Evolutionary conservation across 169 alveolate species (phyloP), one percentile per base, ranked within the genome.

Genomic region (Theileria annulata): DNA sequence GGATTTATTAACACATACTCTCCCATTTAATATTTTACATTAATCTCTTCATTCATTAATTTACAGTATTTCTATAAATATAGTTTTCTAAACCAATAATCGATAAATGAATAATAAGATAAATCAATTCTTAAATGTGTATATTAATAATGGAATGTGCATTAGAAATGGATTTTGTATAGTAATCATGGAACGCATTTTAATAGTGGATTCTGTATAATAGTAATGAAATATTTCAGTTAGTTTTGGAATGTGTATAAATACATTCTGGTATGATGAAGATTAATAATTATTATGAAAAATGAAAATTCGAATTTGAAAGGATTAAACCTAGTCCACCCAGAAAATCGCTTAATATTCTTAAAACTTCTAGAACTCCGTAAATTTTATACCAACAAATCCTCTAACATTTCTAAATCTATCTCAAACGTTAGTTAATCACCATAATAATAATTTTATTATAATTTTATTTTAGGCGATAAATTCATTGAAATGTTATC

Each of bases 401-500:
- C 60, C 28, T 66, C 31, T 13, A 74, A 47, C 48, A 15, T 28
- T 17, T 56, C 69, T 3, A 19, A 49, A 25, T 56, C 67, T 6
- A 54, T 79, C 10, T 71, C 60, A 37, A 71, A 56, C 70, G 81
- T 79, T 2, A n/a, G 21, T 59, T 12, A 12, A 12, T 71, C 75
- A 25, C 28, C 10, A 21, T 10, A 68, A 25, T 21, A 68, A 48
- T 42, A 25, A 21, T 49, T 35, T 21, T 0, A 27, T 5, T 0
- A 17, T 13, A 31, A 35, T 75, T 19, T 63, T 66, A 68, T 73
- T 74, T 58, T 80, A 86, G 85, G 86, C 78, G 49, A 70, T 83
- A 47, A 19, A 54, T 10, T 81, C 94, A 25, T 84, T 90, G 60
- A 59, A 56, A 54, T 69, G 80, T 58, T 87, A 90, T 62, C 94